Percentiles rank a stretch among this genome's conserved stretches.
Conservation (phyloP, 169 alveolate genomes). For the Cryptosporidium bovis region DNA sequence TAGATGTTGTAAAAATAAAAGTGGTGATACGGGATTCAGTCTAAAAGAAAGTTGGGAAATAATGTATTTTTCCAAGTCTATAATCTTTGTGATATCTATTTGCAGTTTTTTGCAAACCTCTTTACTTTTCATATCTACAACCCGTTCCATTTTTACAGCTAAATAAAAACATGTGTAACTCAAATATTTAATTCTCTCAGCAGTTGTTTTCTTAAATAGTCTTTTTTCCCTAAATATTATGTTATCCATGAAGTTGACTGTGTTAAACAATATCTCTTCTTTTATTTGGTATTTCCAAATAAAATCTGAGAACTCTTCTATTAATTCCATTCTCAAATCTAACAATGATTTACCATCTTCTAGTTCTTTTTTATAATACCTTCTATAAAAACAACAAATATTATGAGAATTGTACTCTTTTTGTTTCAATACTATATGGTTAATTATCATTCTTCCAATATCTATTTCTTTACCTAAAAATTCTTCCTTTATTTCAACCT, state of each 20-base stretch:
- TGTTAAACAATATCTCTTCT: conserved; percentile 40
- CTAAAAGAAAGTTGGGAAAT: conserved; percentile 53
- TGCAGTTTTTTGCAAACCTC: conserved; percentile 18
- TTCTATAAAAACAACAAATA: conserved; percentile 26
- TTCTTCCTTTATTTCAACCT: conserved; percentile 1
- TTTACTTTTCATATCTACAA: conserved; percentile 17
- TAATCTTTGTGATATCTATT: neutral
- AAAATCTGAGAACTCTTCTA: conserved; percentile 38
- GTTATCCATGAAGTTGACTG: conserved; percentile 55
- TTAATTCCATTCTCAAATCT: conserved; percentile 40
- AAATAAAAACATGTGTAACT: conserved; percentile 53
- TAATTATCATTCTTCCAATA: conserved; percentile 33
- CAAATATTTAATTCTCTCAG: conserved; percentile 32
- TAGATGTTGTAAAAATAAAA: conserved; percentile 13
- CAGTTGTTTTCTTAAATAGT: neutral
- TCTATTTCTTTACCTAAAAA: neutral
- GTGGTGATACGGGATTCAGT: conserved; percentile 52
- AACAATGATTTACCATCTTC: conserved; percentile 10
- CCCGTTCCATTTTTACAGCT: conserved; percentile 56
- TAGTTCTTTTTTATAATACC: conserved; percentile 21
- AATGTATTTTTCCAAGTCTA: conserved; percentile 29
- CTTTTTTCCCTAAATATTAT: conserved; percentile 18
- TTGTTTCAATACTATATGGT: conserved; percentile 15
- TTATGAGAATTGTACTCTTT: conserved; percentile 27
- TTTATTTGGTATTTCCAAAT: conserved; percentile 53